A percentile compares a stretch with the other conserved stretches of the same genome.
These are phyloP conservation scores for Dicorynia guianensis DNA, from an alignment of 306 rosid genomes.

Conservation along the genomic window DNA sequence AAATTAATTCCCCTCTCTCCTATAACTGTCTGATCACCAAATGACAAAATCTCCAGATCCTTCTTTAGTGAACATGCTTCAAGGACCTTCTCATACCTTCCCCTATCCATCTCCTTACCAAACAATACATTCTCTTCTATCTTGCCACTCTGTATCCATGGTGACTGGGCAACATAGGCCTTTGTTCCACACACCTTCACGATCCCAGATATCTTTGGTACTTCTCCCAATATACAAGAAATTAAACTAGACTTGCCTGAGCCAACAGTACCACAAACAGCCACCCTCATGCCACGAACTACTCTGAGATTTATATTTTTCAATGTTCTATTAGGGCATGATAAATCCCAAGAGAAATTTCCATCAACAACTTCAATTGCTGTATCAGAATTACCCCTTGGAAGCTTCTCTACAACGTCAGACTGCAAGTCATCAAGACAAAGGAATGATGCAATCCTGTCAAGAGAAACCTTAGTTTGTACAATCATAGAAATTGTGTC, in stretches of 20 bases:
- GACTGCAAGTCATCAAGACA: constrained; percentile 69
- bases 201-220: constrained; percentile 75
- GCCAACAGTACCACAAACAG: constrained; percentile 92
- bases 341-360: constrained; percentile 78
- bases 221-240: constrained; percentile 80
- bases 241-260: constrained; percentile 90
- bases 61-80: constrained; percentile 79
- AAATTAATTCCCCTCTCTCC: constrained; percentile 91
- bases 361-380: constrained; percentile 72
- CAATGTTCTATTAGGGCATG: constrained; percentile 57
- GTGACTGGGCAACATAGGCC: constrained; percentile 90
- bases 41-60: constrained; percentile 78
- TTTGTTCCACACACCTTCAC: constrained; percentile 76
- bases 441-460: constrained; percentile 78
- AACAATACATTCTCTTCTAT: constrained; percentile 83
- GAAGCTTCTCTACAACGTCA: constrained; percentile 69
- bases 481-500: constrained; percentile 74
- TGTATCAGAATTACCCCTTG: constrained; percentile 61
- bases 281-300: constrained; percentile 73
- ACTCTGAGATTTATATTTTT: constrained; percentile 60
- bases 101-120: constrained; percentile 76
- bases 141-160: too few species aligned
- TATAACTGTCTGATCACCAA: constrained; percentile 83
- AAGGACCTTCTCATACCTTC: constrained; percentile 70
- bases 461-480: constrained; percentile 85